These are phyloP conservation scores for Tricholoma saponaceum DNA, from an alignment of 768 basidiomycete species.

Conservation along the genomic window DNA sequence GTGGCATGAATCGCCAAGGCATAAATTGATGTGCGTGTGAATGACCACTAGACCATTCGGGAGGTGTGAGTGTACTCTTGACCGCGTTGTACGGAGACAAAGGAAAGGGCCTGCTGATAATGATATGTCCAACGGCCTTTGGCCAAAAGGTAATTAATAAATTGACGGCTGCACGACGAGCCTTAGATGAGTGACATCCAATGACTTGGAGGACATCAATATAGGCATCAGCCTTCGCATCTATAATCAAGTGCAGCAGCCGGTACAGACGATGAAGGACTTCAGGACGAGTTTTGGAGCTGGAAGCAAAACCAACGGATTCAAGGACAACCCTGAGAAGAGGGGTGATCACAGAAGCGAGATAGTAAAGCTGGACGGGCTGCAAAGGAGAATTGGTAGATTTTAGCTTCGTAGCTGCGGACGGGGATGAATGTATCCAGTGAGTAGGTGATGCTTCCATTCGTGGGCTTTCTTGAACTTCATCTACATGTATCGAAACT, in stretches of 20 bases:
- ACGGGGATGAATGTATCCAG: slow-evolving; percentile 27
- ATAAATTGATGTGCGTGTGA: slow-evolving; percentile 60
- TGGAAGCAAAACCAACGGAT: slow-evolving; percentile 38
- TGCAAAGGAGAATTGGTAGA: slow-evolving; percentile 61
- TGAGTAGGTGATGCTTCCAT: slow-evolving; percentile 5
- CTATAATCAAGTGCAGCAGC: slow-evolving; percentile 50
- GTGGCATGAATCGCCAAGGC: slow-evolving; percentile 54
- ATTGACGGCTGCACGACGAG: slow-evolving; percentile 51
- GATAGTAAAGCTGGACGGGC: slow-evolving; percentile 47
- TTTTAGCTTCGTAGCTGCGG: slow-evolving; percentile 24
- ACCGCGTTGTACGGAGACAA: slow-evolving; percentile 17
- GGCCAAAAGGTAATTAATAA: slow-evolving; percentile 67
- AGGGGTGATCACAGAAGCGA: slow-evolving; percentile 60
- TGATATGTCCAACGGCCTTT: slow-evolving; percentile 59
- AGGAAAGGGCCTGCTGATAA: slow-evolving; percentile 52
- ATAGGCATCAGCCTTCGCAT: slow-evolving; percentile 62
- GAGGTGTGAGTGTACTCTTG: slow-evolving; percentile 4
- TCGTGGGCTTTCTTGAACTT: slow-evolving; percentile 31
- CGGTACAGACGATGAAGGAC: slow-evolving; percentile 47
- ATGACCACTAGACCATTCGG: slow-evolving; percentile 21
- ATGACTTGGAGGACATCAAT: slow-evolving; percentile 68
- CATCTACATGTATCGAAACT: slow-evolving; percentile 62
- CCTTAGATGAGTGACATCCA: slow-evolving; percentile 57
- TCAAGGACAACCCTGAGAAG: slow-evolving; percentile 62
- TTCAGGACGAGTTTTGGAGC: slow-evolving; percentile 25